These are phyloP conservation scores for Claviceps paspali DNA, from an alignment of 2,329 filamentous ascomycete genomes.

Conservation along the genomic window DNA sequence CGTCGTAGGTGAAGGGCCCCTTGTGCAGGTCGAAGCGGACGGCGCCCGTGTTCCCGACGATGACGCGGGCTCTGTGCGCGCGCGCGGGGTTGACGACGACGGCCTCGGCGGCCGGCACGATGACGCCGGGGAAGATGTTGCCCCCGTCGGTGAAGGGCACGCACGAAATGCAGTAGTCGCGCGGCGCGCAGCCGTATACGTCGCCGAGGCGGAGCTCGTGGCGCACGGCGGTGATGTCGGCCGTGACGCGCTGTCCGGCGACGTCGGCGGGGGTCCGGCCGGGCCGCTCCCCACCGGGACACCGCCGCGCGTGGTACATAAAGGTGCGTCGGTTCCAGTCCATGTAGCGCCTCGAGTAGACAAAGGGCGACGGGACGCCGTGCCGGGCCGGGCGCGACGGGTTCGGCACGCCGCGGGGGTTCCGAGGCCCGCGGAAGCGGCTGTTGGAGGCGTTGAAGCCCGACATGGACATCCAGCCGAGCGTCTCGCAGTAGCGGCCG, in stretches of 20 bases:
- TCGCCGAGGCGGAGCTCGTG: slow-evolving; percentile 37
- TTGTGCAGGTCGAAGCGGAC: slow-evolving; percentile 48
- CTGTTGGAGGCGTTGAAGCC: slow-evolving; percentile 36
- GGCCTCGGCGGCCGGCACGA: slow-evolving; percentile 33
- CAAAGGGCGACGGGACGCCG: slow-evolving; percentile 22
- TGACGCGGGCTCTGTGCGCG: slow-evolving; percentile 34
- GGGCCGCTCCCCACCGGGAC: too few relatives aligned
- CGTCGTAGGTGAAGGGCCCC: slow-evolving; percentile 43
- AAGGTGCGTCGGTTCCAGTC: slow-evolving; percentile 57
- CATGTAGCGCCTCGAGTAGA: slow-evolving; percentile 45
- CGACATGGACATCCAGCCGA: slow-evolving; percentile 50
- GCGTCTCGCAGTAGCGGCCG: slow-evolving; percentile 51
- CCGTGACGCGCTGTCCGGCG: slow-evolving; percentile 31
- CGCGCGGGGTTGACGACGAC: slow-evolving; percentile 37
- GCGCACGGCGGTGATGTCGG: slow-evolving; percentile 34
- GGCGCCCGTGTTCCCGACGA: slow-evolving; percentile 45
- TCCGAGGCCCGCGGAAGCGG: slow-evolving; percentile 20
- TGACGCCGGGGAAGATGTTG: slow-evolving; percentile 37
- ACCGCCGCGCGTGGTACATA: slow-evolving; percentile 42
- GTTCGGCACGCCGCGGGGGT: slow-evolving; percentile 22
- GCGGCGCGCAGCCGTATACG: slow-evolving; percentile 44
- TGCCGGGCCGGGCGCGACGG: slow-evolving; percentile 24
- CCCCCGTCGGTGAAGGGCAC: slow-evolving; percentile 33
- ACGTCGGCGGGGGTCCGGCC: too few relatives aligned
- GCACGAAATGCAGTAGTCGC: slow-evolving; percentile 42